Evolutionary conservation across 2,329 filamentous ascomycete species (phyloP), one percentile per base, ranked within the genome.

Genomic region (Alternaria brassicae): DNA sequence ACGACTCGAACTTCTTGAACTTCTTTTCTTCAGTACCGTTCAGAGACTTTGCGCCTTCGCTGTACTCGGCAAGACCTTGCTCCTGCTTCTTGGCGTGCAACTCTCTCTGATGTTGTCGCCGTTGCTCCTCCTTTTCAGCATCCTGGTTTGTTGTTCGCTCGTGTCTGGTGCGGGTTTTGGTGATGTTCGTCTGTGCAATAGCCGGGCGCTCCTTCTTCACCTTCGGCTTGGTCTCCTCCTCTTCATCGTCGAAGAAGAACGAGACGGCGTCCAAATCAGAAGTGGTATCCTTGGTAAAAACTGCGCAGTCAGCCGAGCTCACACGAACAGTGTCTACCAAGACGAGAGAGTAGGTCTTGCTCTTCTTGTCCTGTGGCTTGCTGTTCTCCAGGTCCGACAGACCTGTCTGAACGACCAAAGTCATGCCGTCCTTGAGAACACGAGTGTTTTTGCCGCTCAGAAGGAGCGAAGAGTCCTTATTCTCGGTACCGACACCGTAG

Each of bases 1-100:
- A 99, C 0, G 95, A 99, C 79, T 99, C 95, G 74, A 98, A 99
- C 56, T 93, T 91, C 83, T 98, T 98, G 84, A 99, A 98, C 81
- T 94, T 96, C 84, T 98, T 98, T 77, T 96, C 90, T 67, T 95
- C 90, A n/a, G 89, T 89, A 32, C 94, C 95, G 72, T 97, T 95
- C 65, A 94, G 85, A 58, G 90, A 92, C 58, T 89, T 90, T 0
- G 91, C 93, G 0, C 91, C 91, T 72, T 96, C 92, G 40, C 92
- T 88, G 75, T 96, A 99, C 63, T 92, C 87, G 17, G 89, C 90
- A 23, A 97, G 80, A 52, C 95, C 95, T 71, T 97, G 91, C 68
- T 89, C 89, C 71, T 96, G 93, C 81, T 97, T 98, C 83, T 94
- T 97, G 15, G 82, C 72, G 6, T 93, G 91, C 17, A 92, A 85